Percentiles rank a stretch among this genome's conserved stretches.
These are phyloP conservation scores for Carallia pectinifolia DNA, from an alignment of 345 rosid species.

Conservation along the genomic window DNA sequence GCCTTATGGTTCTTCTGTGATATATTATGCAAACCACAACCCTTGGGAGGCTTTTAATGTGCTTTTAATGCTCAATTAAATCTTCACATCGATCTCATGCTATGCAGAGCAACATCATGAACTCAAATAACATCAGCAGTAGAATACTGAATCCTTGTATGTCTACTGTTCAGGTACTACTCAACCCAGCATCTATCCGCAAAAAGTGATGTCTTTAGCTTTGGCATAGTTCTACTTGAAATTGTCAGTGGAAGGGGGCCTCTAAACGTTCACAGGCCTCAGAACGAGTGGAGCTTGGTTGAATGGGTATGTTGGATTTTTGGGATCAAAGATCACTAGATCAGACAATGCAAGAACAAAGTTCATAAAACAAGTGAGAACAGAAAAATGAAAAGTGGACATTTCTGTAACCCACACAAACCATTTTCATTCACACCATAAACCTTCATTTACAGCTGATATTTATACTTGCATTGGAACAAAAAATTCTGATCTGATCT, in stretches of 20 bases:
- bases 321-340: too few relatives aligned
- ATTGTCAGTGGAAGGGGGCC: constrained; percentile 69
- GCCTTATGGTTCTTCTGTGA: not conserved
- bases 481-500: too few relatives aligned
- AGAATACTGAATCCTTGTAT: not conserved
- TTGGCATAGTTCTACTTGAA: constrained; percentile 67
- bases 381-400: too few relatives aligned
- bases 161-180: constrained; percentile 44
- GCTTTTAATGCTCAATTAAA: not conserved
- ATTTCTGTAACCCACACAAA: too few relatives aligned
- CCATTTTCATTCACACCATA: too few relatives aligned
- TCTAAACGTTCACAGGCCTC: constrained; percentile 58
- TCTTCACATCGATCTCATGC: not conserved
- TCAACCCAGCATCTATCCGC: constrained; percentile 68
- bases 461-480: too few relatives aligned
- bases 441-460: too few relatives aligned
- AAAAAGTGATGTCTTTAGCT: constrained; percentile 73
- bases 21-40: not conserved
- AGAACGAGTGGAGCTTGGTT: constrained; percentile 67
- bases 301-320: constrained; percentile 54
- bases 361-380: too few relatives aligned
- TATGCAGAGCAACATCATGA: not conserved
- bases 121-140: not conserved
- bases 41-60: not conserved
- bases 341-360: too few relatives aligned